Percentiles rank a stretch among this genome's conserved stretches.
Conservation (phyloP, 768 basidiomycete species). For the Gelatoporia subvermispora region DNA sequence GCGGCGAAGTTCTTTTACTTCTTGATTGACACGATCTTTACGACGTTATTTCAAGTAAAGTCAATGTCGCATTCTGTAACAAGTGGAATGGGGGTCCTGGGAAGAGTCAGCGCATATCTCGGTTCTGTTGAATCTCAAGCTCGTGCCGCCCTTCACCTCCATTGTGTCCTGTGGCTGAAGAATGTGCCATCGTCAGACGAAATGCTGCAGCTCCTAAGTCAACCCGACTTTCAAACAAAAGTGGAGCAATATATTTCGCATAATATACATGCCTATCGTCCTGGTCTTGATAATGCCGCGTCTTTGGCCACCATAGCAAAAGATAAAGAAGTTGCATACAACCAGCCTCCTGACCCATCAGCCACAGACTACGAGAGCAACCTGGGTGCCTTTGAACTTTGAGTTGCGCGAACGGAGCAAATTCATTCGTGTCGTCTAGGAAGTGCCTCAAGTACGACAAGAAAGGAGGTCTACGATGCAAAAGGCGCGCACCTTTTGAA, state of each 20-base stretch:
- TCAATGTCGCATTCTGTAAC: conserved; percentile 7
- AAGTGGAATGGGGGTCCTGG: conserved; percentile 28
- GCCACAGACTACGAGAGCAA: conserved; percentile 13
- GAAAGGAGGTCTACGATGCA: conserved; percentile 14
- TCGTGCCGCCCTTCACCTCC: conserved; percentile 36
- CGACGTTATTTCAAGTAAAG: conserved; percentile 30
- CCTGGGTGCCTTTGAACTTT: conserved; percentile 8
- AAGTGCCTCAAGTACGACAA: conserved; percentile 7
- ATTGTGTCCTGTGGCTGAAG: conserved; percentile 34
- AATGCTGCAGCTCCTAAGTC: conserved; percentile 21
- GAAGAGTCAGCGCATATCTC: conserved; percentile 28
- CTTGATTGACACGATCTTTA: conserved; percentile 27
- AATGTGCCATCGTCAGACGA: conserved; percentile 27
- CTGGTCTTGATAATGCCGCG: conserved; percentile 15
- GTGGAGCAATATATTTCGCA: conserved; percentile 25
- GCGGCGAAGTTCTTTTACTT: conserved; percentile 38
- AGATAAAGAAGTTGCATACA: conserved; percentile 26
- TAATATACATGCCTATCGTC: conserved; percentile 29
- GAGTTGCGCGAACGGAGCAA: conserved; percentile 10
- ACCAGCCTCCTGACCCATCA: conserved; percentile 30
- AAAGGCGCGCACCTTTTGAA: conserved; percentile 20
- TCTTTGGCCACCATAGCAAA: conserved; percentile 18
- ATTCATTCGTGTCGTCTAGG: conserved; percentile 15
- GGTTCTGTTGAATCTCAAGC: conserved; percentile 39
- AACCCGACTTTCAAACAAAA: conserved; percentile 21